These are phyloP conservation scores for Raffaelea arxii DNA, from an alignment of 2,329 filamentous ascomycete species.

Conservation along the genomic window DNA sequence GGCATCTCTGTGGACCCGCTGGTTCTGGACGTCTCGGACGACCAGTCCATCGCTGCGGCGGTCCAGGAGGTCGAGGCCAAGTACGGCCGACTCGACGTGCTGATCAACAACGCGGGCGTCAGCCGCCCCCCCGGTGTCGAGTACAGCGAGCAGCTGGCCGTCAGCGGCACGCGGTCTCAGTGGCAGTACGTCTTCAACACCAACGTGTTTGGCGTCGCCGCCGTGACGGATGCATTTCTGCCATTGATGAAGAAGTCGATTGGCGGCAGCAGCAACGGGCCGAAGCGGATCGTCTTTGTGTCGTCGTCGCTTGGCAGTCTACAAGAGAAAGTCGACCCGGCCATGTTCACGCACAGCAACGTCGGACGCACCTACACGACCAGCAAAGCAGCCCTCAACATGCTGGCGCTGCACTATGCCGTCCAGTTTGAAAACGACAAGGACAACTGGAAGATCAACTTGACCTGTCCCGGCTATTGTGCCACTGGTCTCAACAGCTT, in stretches of 20 bases:
- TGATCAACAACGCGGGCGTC: slow-evolving; percentile 23
- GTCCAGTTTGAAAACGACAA: slow-evolving; percentile 18
- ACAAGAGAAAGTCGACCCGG: slow-evolving; percentile 11
- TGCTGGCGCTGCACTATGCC: slow-evolving; percentile 20
- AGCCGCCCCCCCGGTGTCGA: neutral
- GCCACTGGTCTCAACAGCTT: slow-evolving; percentile 19
- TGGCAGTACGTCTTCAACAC: slow-evolving; percentile 6
- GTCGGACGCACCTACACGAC: slow-evolving; percentile 13
- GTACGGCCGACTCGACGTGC: slow-evolving; percentile 23
- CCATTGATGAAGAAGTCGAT: slow-evolving; percentile 22
- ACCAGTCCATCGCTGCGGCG: slow-evolving; percentile 28
- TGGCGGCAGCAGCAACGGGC: slow-evolving; percentile 3
- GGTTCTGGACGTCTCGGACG: slow-evolving; percentile 30
- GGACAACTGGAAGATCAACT: slow-evolving; percentile 23
- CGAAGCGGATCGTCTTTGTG: slow-evolving; percentile 17
- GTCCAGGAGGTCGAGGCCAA: slow-evolving; percentile 17
- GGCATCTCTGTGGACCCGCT: slow-evolving; percentile 24
- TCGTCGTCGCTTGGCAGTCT: slow-evolving; percentile 16
- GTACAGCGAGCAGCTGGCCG: neutral
- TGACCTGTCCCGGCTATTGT: slow-evolving; percentile 27
- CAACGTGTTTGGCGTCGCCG: slow-evolving; percentile 18
- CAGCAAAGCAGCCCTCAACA: slow-evolving; percentile 20
- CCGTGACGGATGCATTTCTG: slow-evolving; percentile 20
- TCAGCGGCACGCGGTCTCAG: neutral
- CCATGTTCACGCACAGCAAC: slow-evolving; percentile 4